Evolutionary conservation across 345 rosid genomes (phyloP).

Genomic region (Eucalyptus fibrosa): DNA sequence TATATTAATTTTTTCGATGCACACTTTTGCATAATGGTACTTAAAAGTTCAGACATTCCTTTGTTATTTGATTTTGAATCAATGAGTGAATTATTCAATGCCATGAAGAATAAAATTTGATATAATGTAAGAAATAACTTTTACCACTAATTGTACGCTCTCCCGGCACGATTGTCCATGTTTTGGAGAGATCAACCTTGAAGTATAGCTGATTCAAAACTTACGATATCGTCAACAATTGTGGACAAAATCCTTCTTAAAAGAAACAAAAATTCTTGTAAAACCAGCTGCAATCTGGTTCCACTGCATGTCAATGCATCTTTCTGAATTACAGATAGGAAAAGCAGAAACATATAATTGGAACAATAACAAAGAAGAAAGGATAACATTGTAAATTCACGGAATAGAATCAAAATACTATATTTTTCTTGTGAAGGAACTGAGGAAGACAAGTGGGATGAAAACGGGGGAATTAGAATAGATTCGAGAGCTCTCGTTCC

Average conservation of each 20-base stretch:
- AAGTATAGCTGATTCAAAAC: neutral
- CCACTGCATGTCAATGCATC: neutral
- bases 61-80: neutral
- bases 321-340: neutral
- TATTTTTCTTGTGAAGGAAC: conserved; percentile 4
- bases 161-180: neutral
- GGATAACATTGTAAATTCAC: conserved; percentile 23
- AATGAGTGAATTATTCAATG: neutral
- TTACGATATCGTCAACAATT: neutral
- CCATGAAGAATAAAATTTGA: neutral
- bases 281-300: neutral
- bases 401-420: neutral
- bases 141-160: neutral
- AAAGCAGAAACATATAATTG: neutral
- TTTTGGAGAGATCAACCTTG: neutral
- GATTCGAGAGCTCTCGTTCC: conserved; percentile 21
- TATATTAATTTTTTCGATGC: neutral
- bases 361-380: neutral
- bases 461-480: conserved; percentile 15
- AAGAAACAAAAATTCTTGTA: neutral
- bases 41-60: neutral
- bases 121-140: neutral
- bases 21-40: neutral
- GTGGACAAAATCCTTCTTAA: neutral
- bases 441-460: conserved; percentile 26